phyloP scores from a whole-genome alignment of 2,329 filamentous ascomycete species.

The Didymella segeticola region DNA sequence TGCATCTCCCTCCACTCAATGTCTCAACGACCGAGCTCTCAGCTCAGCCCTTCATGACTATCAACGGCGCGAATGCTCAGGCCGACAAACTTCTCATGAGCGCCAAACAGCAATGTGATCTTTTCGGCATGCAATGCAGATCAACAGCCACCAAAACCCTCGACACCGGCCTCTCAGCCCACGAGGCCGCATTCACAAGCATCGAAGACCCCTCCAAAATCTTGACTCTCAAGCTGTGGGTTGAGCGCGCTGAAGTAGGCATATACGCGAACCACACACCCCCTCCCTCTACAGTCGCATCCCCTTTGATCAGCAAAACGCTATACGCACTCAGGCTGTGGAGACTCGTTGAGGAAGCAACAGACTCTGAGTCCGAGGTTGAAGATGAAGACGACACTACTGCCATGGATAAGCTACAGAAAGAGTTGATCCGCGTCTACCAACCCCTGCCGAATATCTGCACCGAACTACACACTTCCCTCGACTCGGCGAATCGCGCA shows the following conservation, averaged over 20 bases:
- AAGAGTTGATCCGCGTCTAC: conserved; percentile 10
- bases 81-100: conserved; percentile 19
- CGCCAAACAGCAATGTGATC: conserved; percentile 7
- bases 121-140: conserved; percentile 8
- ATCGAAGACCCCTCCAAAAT: conserved; percentile 20
- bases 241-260: conserved; percentile 24
- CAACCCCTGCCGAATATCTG: conserved; percentile 14
- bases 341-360: conserved; percentile 16
- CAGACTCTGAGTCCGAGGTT: background rate
- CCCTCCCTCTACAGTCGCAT: background rate
- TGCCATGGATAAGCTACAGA: background rate
- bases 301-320: conserved; percentile 23
- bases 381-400: background rate
- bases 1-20: conserved; percentile 2
- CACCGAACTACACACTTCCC: conserved; percentile 32
- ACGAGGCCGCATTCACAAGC: conserved; percentile 11
- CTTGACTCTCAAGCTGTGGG: conserved; percentile 25
- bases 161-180: conserved; percentile 18
- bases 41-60: conserved; percentile 13
- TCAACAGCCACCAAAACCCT: conserved; percentile 14
- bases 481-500: conserved; percentile 34
- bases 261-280: conserved; percentile 15
- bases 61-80: conserved; percentile 28
- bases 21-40: conserved; percentile 6
- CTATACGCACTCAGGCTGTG: conserved; percentile 33